phyloP scores from a whole-genome alignment of 306 rosid species.

The Delonix regia region DNA sequence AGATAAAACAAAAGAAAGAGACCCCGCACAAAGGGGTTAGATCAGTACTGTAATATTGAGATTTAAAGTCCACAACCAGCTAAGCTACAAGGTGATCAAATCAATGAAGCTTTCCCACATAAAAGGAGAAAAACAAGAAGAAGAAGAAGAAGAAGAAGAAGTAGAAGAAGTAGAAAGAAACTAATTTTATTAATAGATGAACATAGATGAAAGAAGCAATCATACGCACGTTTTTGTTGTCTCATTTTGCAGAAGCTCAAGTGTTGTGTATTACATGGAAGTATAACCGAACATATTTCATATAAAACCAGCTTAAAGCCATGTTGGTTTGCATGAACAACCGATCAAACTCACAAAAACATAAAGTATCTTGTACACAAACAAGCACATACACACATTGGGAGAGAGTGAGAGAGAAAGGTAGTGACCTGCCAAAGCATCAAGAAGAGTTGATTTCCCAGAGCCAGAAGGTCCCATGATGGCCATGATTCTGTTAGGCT shows the following conservation, averaged over 20 bases:
- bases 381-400: neutral
- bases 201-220: neutral
- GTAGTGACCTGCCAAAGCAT: constrained; percentile 75
- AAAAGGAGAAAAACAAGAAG: neutral
- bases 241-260: neutral
- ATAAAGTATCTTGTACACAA: neutral
- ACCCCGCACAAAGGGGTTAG: constrained; percentile 14
- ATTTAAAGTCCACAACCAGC: neutral
- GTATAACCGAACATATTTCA: neutral
- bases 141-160: neutral
- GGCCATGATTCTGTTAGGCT: constrained; percentile 86
- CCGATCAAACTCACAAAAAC: neutral
- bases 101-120: neutral
- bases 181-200: neutral
- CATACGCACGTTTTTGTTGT: neutral
- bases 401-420: constrained; percentile 11
- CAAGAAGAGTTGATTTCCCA: constrained; percentile 95
- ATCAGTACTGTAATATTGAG: neutral
- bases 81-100: neutral
- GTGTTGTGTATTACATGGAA: neutral
- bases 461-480: constrained; percentile 99
- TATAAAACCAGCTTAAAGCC: neutral
- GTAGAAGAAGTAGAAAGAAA: neutral
- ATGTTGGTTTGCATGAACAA: neutral
- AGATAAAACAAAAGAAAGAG: constrained; percentile 27